Evolutionary conservation across 1,139 yeast species (phyloP).

Genomic region (Nakaseomyces bracarensis): DNA sequence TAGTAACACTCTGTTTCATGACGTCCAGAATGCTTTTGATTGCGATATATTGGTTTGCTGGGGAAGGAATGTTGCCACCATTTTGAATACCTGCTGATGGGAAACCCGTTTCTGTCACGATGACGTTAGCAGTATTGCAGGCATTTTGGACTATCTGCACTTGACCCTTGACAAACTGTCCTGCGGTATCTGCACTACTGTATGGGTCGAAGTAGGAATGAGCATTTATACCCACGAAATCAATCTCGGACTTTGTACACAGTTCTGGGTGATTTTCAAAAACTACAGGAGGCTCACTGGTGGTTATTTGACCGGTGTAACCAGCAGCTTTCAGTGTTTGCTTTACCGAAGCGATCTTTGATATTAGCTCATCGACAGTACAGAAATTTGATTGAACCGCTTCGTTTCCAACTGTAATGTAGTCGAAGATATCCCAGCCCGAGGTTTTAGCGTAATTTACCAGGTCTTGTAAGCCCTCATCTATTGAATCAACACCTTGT

Average conservation of each 20-base stretch:
- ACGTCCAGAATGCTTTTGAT: constrained; percentile 50
- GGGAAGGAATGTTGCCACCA: constrained; percentile 66
- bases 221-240: constrained; percentile 76
- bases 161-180: constrained; percentile 62
- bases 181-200: constrained; percentile 58
- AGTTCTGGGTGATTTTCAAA: constrained; percentile 55
- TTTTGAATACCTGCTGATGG: constrained; percentile 66
- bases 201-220: constrained; percentile 73
- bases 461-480: constrained; percentile 46
- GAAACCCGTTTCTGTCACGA: constrained; percentile 81
- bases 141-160: constrained; percentile 42
- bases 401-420: constrained; percentile 79
- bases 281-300: constrained; percentile 82
- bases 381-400: constrained; percentile 60
- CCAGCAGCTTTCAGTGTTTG: constrained; percentile 54
- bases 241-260: constrained; percentile 61
- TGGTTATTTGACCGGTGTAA: constrained; percentile 65
- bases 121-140: constrained; percentile 44
- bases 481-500: constrained; percentile 62
- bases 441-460: constrained; percentile 44
- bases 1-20: constrained; percentile 50
- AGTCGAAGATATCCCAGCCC: constrained; percentile 63
- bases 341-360: constrained; percentile 59
- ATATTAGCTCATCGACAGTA: constrained; percentile 48
- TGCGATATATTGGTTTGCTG: constrained; percentile 64